Evolutionary conservation across 768 basidiomycete species (phyloP).

Genomic region (Hebeloma cylindrosporum): DNA sequence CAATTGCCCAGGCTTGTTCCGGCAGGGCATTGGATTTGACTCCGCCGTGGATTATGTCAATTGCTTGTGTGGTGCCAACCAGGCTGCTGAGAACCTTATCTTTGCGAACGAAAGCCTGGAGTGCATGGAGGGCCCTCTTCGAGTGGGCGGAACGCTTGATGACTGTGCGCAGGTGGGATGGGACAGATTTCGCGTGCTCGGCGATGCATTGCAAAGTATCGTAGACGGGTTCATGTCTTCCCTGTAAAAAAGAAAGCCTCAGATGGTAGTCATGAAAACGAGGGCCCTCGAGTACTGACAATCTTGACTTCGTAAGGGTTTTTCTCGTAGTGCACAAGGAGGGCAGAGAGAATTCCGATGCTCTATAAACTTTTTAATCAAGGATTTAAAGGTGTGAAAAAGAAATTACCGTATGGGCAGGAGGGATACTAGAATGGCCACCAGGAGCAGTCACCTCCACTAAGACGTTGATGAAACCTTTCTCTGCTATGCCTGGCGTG

Average conservation of each 20-base stretch:
- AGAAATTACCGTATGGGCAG: constrained; percentile 65
- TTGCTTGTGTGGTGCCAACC: constrained; percentile 74
- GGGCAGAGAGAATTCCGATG: constrained; percentile 76
- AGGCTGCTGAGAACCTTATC: constrained; percentile 43
- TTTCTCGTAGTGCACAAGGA: constrained; percentile 68
- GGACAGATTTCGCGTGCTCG: constrained; percentile 56
- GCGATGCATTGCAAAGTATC: constrained; percentile 64
- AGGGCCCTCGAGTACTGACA: constrained; percentile 29
- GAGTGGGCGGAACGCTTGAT: constrained; percentile 49
- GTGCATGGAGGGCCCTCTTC: constrained; percentile 48
- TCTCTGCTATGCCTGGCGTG: constrained; percentile 66
- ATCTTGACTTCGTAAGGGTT: constrained; percentile 58
- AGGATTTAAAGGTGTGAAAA: neutral
- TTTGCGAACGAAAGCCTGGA: constrained; percentile 48
- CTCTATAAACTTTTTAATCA: constrained; percentile 41
- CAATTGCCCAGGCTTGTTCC: constrained; percentile 64
- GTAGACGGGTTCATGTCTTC: constrained; percentile 58
- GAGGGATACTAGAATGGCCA: constrained; percentile 87
- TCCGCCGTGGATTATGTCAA: constrained; percentile 67
- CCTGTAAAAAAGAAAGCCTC: constrained; percentile 29
- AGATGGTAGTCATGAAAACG: neutral
- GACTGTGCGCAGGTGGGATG: constrained; percentile 43
- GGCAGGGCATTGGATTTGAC: constrained; percentile 81
- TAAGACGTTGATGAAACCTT: constrained; percentile 63
- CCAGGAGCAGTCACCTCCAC: constrained; percentile 71